Percentiles rank a stretch among this genome's conserved stretches.
phyloP scores from a whole-genome alignment of 2,329 filamentous ascomycete genomes.

The Sclerotinia borealis region DNA sequence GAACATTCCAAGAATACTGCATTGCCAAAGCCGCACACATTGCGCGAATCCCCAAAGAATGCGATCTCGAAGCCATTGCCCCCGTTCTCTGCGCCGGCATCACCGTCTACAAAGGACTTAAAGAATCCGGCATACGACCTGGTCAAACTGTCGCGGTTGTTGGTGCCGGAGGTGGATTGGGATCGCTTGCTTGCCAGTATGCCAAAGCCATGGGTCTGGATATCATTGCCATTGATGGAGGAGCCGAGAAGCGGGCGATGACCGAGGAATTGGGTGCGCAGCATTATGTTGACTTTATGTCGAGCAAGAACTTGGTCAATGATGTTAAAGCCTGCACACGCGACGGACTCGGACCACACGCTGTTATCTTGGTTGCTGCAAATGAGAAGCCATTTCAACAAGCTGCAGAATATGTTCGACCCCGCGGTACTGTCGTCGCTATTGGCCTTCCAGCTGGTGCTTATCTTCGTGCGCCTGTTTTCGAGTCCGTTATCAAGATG shows the following conservation, averaged over 20 bases:
- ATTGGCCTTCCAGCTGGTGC: constrained; percentile 83
- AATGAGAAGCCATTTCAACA: constrained; percentile 93
- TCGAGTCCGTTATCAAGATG: constrained; percentile 85
- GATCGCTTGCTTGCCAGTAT: constrained; percentile 76
- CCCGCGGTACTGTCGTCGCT: constrained; percentile 76
- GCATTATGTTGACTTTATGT: constrained; percentile 74
- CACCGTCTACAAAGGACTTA: constrained; percentile 87
- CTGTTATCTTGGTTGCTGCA: constrained; percentile 79
- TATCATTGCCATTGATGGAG: constrained; percentile 75
- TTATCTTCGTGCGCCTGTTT: constrained; percentile 76
- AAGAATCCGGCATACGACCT: constrained; percentile 69
- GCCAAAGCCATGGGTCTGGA: constrained; percentile 84
- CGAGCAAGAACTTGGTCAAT: constrained; percentile 68
- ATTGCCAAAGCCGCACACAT: constrained; percentile 83
- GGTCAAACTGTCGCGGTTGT: constrained; percentile 80
- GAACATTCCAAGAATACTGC: constrained; percentile 88
- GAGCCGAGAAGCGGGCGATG: constrained; percentile 72
- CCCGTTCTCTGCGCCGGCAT: constrained; percentile 81
- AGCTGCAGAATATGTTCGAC: constrained; percentile 78
- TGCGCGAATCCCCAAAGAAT: constrained; percentile 72
- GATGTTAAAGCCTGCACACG: constrained; percentile 77
- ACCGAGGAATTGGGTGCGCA: constrained; percentile 64
- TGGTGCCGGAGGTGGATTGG: constrained; percentile 79
- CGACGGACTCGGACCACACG: constrained; percentile 79
- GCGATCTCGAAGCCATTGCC: constrained; percentile 68